Evolutionary conservation across 2,329 filamentous ascomycete species (phyloP).

Genomic region (Paecilomyces variotii): DNA sequence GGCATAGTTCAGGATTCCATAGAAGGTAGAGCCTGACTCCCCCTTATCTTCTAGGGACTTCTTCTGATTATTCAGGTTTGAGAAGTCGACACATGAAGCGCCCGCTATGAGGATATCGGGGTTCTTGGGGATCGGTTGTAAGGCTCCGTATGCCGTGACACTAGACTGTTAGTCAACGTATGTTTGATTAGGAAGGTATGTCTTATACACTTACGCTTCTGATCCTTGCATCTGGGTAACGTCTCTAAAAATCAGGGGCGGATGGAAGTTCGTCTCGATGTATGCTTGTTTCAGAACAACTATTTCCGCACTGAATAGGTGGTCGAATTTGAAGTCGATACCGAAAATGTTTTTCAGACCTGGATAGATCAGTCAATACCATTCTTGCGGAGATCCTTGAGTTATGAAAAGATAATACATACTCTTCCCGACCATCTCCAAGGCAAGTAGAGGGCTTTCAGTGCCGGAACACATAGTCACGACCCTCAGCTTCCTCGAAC

Average conservation of each 20-base stretch:
- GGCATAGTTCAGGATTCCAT: constrained; percentile 52
- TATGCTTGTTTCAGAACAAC: constrained; percentile 57
- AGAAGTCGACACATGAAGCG: constrained; percentile 70
- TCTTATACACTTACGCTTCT: constrained; percentile 39
- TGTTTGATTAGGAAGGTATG: constrained; percentile 3
- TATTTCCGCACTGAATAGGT: constrained; percentile 58
- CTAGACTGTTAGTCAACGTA: constrained; percentile 26
- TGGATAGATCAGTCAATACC: background rate
- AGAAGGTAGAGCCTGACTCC: constrained; percentile 59
- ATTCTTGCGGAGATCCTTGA: background rate
- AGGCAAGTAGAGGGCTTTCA: constrained; percentile 61
- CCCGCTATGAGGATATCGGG: constrained; percentile 63
- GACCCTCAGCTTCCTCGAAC: constrained; percentile 41
- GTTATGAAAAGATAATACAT: constrained; percentile 9
- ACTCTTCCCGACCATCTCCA: constrained; percentile 50
- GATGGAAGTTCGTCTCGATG: constrained; percentile 52
- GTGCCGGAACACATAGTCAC: constrained; percentile 74
- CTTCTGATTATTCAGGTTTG: constrained; percentile 51
- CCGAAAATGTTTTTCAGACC: constrained; percentile 22
- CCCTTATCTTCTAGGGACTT: constrained; percentile 49
- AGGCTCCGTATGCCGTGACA: constrained; percentile 59
- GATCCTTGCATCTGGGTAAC: constrained; percentile 46
- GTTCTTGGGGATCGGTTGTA: constrained; percentile 46
- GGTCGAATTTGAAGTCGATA: constrained; percentile 39
- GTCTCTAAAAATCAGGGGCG: constrained; percentile 50